These are phyloP conservation scores for Neoascochyta sp. DNA, from an alignment of 2,329 filamentous ascomycete species.

Conservation along the genomic window DNA sequence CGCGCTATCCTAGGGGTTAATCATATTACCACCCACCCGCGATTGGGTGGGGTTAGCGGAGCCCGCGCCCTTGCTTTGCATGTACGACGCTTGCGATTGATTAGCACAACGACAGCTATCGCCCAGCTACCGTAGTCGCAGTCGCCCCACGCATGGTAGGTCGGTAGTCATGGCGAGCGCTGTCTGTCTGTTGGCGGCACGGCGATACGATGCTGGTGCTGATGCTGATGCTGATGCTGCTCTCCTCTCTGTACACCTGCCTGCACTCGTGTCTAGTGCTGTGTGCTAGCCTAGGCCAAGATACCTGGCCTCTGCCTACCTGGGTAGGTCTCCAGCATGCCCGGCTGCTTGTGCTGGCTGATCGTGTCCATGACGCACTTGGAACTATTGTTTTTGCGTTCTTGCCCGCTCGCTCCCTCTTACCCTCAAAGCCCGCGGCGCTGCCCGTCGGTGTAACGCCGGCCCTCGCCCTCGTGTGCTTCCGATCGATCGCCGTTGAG, in stretches of 20 bases:
- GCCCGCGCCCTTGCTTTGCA: slow-evolving; percentile 24
- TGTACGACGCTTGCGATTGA: slow-evolving; percentile 25
- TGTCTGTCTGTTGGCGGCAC: too few species aligned
- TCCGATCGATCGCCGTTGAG: too few species aligned
- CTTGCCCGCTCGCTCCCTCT: too few species aligned
- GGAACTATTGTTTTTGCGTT: slow-evolving; percentile 8
- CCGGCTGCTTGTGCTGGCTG: too few species aligned
- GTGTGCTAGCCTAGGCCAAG: slow-evolving; percentile 22
- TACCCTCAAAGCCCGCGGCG: slow-evolving; percentile 5
- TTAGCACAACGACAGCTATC: slow-evolving; percentile 18
- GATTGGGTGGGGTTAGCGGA: slow-evolving; percentile 21
- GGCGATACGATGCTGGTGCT: too few species aligned
- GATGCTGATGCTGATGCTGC: too few species aligned
- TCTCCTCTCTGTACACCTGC: too few species aligned
- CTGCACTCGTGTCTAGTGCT: slow-evolving; percentile 4
- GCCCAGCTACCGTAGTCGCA: slow-evolving; percentile 21
- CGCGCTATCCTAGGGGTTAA: slow-evolving; percentile 23
- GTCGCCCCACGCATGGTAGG: too few species aligned
- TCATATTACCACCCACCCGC: slow-evolving; percentile 22
- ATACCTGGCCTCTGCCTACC: slow-evolving; percentile 16
- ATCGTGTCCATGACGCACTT: slow-evolving; percentile 25
- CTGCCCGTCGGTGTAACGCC: slow-evolving; percentile 10
- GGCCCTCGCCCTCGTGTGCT: too few species aligned
- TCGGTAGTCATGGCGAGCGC: too few species aligned
- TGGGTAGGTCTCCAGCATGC: too few species aligned